Base-by-base conservation (phyloP, 75 land plant species). In the Pinus albicaulis region DNA sequence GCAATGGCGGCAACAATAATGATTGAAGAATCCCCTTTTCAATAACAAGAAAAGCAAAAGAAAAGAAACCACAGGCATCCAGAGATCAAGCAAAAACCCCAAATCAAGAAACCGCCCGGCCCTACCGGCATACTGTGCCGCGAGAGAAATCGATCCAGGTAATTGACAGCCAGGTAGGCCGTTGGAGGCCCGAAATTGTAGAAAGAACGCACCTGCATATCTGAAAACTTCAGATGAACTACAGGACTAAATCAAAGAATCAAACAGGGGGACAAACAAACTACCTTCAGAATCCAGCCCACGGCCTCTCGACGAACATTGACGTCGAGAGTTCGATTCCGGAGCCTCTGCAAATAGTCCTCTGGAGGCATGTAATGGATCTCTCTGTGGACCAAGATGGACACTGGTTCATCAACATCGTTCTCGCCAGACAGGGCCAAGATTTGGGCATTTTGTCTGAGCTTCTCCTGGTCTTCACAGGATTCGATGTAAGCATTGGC, bases 61-160 rank as follows among this genome's bases (percentile, higher is more conserved):
- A 53, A 31, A 73, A 57, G 56, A n/a, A 62, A 73, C 31, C 75
- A 7, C 59, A 57, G 8, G 75, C 69, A 73, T 55, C 16, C 75
- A 28, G 25, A 60, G 62, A 56, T 14, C 62, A 20, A 72, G 23
- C 52, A 48, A 48, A 48, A 48, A 28, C 31, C 48, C 52, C 52
- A 48, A 48, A 48, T 48, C 52, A 48, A 48, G 52, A 48, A 48
- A 41, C 71, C 34, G n/a, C 34, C 71, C n/a, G n/a, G 23, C 71
- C 71, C 71, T 74, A 94, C 83, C 84, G 93, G 92, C n/a, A 90
- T 79, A 55, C 57, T 19, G 14, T 76, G 36, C 34, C 78, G 73
- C 12, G 90, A 80, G 12, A 90, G 78, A 74, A 92, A 95, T 56
- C 95, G 85, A 77, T 95, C 98, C 72, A 92, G 74, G 77, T 95